These are phyloP conservation scores for Murraya koenigii DNA, from an alignment of 345 rosid species.

Conservation along the genomic window DNA sequence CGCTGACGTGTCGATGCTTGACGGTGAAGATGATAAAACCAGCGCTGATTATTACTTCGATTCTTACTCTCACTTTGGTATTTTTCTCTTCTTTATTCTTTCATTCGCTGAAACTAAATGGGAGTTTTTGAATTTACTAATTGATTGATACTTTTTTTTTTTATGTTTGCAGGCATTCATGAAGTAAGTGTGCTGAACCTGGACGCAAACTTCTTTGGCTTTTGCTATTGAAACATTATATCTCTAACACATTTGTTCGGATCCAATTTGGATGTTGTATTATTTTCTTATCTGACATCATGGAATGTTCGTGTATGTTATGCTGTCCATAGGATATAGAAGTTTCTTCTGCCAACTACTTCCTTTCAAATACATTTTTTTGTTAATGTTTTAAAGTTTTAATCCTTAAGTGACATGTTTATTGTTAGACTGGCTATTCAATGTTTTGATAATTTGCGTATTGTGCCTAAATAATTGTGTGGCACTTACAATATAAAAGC, in stretches of 20 bases:
- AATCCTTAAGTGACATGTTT: neutral
- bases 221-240: neutral
- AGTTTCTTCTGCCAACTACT: neutral
- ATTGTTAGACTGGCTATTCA: neutral
- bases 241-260: neutral
- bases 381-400: neutral
- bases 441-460: neutral
- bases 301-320: no score
- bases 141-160: neutral
- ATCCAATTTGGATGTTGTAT: neutral
- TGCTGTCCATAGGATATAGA: neutral
- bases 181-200: conserved; percentile 75
- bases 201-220: conserved; percentile 1
- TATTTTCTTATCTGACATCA: no score
- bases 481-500: neutral
- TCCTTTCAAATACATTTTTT: neutral
- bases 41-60: conserved; percentile 99
- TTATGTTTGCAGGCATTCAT: conserved; percentile 77
- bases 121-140: neutral
- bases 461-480: neutral
- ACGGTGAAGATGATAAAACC: conserved; percentile 59
- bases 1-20: conserved; percentile 37
- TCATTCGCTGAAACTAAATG: neutral
- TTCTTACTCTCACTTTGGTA: conserved; percentile 99
- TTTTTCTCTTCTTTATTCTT: neutral